Evolutionary conservation across 441 rosid species (phyloP).

Genomic region (Eutrema salsugineum): DNA sequence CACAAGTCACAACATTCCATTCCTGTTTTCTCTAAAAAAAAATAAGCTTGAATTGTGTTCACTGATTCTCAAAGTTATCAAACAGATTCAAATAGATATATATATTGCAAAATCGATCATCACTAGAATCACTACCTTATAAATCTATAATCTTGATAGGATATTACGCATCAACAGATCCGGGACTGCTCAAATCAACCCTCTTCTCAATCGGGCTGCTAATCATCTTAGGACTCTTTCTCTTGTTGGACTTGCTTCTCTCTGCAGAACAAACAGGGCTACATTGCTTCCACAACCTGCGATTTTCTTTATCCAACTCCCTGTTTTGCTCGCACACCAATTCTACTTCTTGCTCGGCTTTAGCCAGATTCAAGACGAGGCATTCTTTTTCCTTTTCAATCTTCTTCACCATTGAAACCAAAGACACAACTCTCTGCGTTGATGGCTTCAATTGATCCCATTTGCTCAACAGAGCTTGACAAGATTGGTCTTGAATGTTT

Average conservation of each 20-base stretch:
- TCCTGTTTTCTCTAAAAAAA: not conserved
- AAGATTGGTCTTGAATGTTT: slow-evolving; percentile 41
- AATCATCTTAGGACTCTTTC: slow-evolving; percentile 61
- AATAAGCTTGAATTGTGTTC: not conserved
- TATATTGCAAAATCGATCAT: not conserved
- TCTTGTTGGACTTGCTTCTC: slow-evolving; percentile 66
- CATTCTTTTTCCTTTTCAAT: slow-evolving; percentile 69
- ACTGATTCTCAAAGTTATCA: not conserved
- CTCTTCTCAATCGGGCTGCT: slow-evolving; percentile 49
- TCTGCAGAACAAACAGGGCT: slow-evolving; percentile 46
- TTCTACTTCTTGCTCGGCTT: slow-evolving; percentile 87
- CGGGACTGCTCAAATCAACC: slow-evolving; percentile 39
- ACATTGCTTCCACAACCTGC: slow-evolving; percentile 46
- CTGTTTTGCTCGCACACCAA: slow-evolving; percentile 63
- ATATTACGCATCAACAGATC: not conserved
- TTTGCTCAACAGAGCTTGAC: slow-evolving; percentile 47
- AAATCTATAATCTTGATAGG: not conserved
- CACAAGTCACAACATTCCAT: slow-evolving; percentile 11
- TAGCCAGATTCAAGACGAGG: slow-evolving; percentile 60
- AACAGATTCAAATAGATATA: not conserved
- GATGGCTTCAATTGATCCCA: slow-evolving; percentile 60
- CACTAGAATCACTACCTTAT: not conserved
- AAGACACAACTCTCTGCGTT: slow-evolving; percentile 48
- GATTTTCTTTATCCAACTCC: slow-evolving; percentile 54
- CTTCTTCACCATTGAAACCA: slow-evolving; percentile 43